Percentiles rank a stretch among this genome's conserved stretches.
Conservation (phyloP, 805 yeast species). For the Candida mattraensis region DNA sequence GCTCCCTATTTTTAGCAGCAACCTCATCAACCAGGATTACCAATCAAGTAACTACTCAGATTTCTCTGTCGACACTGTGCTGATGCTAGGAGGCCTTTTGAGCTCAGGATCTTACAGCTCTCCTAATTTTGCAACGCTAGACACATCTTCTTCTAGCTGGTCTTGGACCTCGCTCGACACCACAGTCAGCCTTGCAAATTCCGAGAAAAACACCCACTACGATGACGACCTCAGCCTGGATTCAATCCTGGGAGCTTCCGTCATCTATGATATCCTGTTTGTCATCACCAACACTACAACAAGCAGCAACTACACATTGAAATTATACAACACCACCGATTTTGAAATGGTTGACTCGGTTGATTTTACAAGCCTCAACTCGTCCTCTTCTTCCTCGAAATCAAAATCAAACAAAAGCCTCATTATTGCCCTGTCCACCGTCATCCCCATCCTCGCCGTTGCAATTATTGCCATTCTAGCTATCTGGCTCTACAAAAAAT, state of each 20-base stretch:
- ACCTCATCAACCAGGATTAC: conserved; percentile 24
- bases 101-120: conserved; percentile 34
- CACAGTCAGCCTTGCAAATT: conserved; percentile 23
- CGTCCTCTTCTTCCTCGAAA: conserved; percentile 4
- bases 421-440: conserved; percentile 47
- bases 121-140: conserved; percentile 45
- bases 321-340: conserved; percentile 41
- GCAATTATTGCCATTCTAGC: conserved; percentile 34
- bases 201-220: conserved; percentile 20
- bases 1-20: conserved; percentile 49
- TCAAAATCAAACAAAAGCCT: conserved; percentile 26
- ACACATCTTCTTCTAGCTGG: conserved; percentile 44
- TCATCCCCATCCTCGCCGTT: conserved; percentile 42
- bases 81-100: conserved; percentile 64
- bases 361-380: conserved; percentile 30
- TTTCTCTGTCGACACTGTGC: conserved; percentile 39
- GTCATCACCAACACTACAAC: conserved; percentile 35
- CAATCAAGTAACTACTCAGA: conserved; percentile 28
- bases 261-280: conserved; percentile 50
- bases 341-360: conserved; percentile 35
- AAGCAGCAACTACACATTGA: conserved; percentile 32
- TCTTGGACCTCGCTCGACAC: conserved; percentile 37
- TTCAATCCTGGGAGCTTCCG: conserved; percentile 47
- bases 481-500: conserved; percentile 29
- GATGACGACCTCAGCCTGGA: conserved; percentile 28